Percentiles rank a stretch among this genome's conserved stretches.
Evolutionary conservation across 2,329 filamentous ascomycete genomes (phyloP).

Genomic region (Calonectria pseudoturangicola): DNA sequence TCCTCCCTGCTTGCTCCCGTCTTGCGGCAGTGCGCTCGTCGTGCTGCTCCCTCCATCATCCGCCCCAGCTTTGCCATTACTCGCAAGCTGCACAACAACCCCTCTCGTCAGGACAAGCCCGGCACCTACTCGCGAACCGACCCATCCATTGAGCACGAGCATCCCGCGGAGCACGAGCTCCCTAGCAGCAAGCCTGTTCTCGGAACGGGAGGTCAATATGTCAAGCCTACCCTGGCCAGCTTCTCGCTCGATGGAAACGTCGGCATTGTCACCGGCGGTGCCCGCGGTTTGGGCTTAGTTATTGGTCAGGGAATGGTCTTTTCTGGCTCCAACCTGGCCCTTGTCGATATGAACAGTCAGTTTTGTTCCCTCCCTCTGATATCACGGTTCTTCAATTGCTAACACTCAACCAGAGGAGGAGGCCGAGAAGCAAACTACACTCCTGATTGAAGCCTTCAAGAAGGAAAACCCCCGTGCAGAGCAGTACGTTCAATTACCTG

Average conservation of each 20-base stretch:
- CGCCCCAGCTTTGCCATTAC: conserved; percentile 51
- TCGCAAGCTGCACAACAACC: conserved; percentile 58
- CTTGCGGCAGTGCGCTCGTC: conserved; percentile 56
- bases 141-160: conserved; percentile 84
- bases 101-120: conserved; percentile 63
- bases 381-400: conserved; percentile 27
- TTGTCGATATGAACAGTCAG: conserved; percentile 94
- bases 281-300: conserved; percentile 90
- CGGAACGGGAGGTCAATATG: conserved; percentile 86
- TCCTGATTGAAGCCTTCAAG: conserved; percentile 84
- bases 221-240: conserved; percentile 87
- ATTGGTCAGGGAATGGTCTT: conserved; percentile 95
- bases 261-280: conserved; percentile 91
- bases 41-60: conserved; percentile 47
- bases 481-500: conserved; percentile 66
- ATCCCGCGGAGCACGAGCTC: conserved; percentile 84
- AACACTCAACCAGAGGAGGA: conserved; percentile 78
- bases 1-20: conserved; percentile 50
- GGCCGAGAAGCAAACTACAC: conserved; percentile 84
- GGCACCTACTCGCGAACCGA: conserved; percentile 88
- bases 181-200: conserved; percentile 82
- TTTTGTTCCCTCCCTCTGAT: conserved; percentile 44
- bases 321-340: conserved; percentile 90
- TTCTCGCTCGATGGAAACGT: conserved; percentile 92
- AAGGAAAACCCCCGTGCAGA: conserved; percentile 86